Evolutionary conservation across 495 filamentous ascomycete species (phyloP).

Genomic region (Xylaria acuta): DNA sequence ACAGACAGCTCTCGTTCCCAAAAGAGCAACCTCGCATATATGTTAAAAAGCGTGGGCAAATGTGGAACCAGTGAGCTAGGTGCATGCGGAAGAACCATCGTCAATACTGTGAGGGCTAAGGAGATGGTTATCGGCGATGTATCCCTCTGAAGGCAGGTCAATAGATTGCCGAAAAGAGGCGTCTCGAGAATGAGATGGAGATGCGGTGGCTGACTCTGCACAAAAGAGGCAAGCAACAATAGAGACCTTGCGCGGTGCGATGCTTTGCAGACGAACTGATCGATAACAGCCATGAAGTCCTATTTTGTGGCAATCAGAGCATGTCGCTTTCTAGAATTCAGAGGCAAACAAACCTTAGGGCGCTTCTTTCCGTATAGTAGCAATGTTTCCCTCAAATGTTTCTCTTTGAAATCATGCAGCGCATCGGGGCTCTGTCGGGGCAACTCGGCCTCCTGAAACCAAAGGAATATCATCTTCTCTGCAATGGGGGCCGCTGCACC

Average conservation of each 20-base stretch:
- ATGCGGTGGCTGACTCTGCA: constrained; percentile 72
- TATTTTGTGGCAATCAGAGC: constrained; percentile 39
- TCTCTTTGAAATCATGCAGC: constrained; percentile 59
- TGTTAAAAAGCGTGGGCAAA: constrained; percentile 73
- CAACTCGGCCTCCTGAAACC: constrained; percentile 60
- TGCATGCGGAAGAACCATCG: constrained; percentile 79
- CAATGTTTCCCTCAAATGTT: constrained; percentile 59
- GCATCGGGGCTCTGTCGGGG: constrained; percentile 48
- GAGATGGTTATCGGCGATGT: constrained; percentile 72
- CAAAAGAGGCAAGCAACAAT: constrained; percentile 66
- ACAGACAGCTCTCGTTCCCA: constrained; percentile 64
- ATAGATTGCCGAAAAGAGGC: constrained; percentile 67
- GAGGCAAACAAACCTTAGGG: constrained; percentile 61
- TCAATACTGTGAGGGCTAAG: constrained; percentile 68
- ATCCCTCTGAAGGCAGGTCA: constrained; percentile 73
- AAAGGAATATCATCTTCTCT: constrained; percentile 63
- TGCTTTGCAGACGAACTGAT: constrained; percentile 64
- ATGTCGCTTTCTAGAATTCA: background rate
- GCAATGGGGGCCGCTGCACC: constrained; percentile 53
- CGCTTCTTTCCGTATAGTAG: constrained; percentile 68
- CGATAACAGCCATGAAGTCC: constrained; percentile 65
- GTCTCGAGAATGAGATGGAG: constrained; percentile 72
- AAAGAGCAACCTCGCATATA: constrained; percentile 75
- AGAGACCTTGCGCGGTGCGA: constrained; percentile 63
- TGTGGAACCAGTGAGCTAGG: constrained; percentile 67